Conservation (phyloP, 768 basidiomycete genomes). For the Ramaria sp. region DNA sequence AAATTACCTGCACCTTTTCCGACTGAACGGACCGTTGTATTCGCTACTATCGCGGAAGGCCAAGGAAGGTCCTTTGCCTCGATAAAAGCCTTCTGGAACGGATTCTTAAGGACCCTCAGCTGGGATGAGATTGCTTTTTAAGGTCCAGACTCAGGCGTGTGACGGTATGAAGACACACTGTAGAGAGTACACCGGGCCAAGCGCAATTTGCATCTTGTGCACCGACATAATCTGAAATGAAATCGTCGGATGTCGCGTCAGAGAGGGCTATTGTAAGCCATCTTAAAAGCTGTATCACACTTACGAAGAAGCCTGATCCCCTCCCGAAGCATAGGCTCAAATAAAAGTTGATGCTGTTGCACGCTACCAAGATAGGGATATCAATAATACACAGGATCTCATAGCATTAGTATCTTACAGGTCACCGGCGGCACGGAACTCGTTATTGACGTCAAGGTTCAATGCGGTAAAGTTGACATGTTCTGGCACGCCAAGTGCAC, state of each 20-base stretch:
- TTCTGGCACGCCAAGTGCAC: constrained; percentile 5
- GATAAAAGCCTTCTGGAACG: constrained; percentile 20
- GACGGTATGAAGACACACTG: constrained; percentile 14
- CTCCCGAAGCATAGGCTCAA: constrained; percentile 17
- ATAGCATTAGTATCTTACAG: neutral
- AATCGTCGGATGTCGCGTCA: neutral
- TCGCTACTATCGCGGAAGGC: constrained; percentile 16
- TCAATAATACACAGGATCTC: neutral
- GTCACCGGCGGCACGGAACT: constrained; percentile 7
- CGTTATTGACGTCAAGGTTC: neutral
- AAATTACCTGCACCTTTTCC: constrained; percentile 25
- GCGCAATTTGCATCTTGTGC: constrained; percentile 21
- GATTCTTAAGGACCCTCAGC: constrained; percentile 18
- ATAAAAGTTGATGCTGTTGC: constrained; percentile 14
- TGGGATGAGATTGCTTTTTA: neutral
- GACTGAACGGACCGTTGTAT: constrained; percentile 16
- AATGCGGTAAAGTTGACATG: neutral
- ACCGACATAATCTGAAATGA: constrained; percentile 21
- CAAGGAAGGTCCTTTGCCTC: constrained; percentile 20
- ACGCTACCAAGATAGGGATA: neutral
- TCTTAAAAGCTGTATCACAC: neutral
- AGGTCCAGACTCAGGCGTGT: too few species aligned
- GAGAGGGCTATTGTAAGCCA: too few species aligned
- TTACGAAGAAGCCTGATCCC: constrained; percentile 18
- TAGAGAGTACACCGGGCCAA: constrained; percentile 22